Base-by-base conservation (phyloP, 1,284 basidiomycete species). In the Rhodotorula sp. region DNA sequence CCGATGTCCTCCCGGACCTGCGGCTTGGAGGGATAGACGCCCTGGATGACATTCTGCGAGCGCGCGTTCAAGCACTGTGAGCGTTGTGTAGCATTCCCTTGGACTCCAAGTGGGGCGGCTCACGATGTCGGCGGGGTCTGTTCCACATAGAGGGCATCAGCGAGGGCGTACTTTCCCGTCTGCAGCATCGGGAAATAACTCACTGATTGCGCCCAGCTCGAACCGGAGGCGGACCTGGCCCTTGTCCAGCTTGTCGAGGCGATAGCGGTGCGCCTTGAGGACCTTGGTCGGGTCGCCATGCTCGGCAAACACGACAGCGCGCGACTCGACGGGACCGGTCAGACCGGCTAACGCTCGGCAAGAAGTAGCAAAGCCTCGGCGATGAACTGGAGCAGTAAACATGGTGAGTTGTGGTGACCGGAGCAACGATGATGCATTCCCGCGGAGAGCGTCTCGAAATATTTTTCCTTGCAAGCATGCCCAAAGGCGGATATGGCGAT, bases 1-100 rank as follows among this genome's bases (percentile, higher is more conserved):
- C 79, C 74, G 52, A 70, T 63, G 23, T 69, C 69, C 29, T 65
- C 64, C 10, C 83, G 80, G 31, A 83, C 81, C 2, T 76, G 78
- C 0, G 91, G 89, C 75, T 87, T 88, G 20, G 85, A 81, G 0
- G 91, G 91, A 79, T 93, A 93, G 23, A 90, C 86, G 16, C 92
- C 92, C 80, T 92, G 88, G 57, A 92, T 85, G 58, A 91, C 89
- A 74, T 92, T 92, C 75, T 76, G 59, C 29, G 29, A 16, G 4
- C 8, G 31, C 34, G 2, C 12, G 6, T 10, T 8, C 6, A 1
- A 5, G 21, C 8, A 12, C 34, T 3, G 12, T 43, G 29, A 49
- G 56, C 12, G 5, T 8, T 43, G 31, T 21, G 48, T 21, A 26
- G 7, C 60, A 23, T 26, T 1, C 34, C 5, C 3, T 7, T 18